Conservation (phyloP, 2,329 filamentous ascomycete genomes). For the Fusarium pseudograminearum region DNA sequence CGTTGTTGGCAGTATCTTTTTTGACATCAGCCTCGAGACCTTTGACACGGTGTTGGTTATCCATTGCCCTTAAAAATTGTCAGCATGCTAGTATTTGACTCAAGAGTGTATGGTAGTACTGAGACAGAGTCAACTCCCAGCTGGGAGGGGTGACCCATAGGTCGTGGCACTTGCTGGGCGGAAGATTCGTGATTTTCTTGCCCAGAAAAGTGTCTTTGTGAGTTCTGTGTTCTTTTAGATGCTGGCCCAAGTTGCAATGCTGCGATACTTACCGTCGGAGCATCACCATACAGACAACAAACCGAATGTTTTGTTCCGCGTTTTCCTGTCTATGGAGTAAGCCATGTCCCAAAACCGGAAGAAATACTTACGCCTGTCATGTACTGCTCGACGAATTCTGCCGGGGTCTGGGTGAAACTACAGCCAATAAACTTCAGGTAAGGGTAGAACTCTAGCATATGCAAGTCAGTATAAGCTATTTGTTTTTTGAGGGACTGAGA, state of each 20-base stretch:
- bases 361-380: not conserved
- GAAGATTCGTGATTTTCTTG: not conserved
- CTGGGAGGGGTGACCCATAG: not conserved
- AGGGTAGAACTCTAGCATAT: not conserved
- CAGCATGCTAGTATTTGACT: not conserved
- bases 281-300: not conserved
- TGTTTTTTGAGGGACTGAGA: not conserved
- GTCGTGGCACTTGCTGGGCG: not conserved
- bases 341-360: not conserved
- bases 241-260: rapidly evolving
- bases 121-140: not conserved
- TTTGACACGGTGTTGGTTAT: not conserved
- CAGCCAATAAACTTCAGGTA: not conserved
- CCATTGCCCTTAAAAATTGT: not conserved
- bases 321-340: not conserved
- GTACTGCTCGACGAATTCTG: not conserved
- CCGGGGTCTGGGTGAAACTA: not conserved
- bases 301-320: not conserved
- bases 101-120: not conserved
- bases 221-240: not conserved
- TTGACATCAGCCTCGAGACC: not conserved
- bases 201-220: not conserved
- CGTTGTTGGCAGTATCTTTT: not conserved
- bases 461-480: not conserved
- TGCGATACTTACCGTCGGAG: not conserved